phyloP scores from a whole-genome alignment of 202 grass and related monocot species.

The Zoysia matrella region DNA sequence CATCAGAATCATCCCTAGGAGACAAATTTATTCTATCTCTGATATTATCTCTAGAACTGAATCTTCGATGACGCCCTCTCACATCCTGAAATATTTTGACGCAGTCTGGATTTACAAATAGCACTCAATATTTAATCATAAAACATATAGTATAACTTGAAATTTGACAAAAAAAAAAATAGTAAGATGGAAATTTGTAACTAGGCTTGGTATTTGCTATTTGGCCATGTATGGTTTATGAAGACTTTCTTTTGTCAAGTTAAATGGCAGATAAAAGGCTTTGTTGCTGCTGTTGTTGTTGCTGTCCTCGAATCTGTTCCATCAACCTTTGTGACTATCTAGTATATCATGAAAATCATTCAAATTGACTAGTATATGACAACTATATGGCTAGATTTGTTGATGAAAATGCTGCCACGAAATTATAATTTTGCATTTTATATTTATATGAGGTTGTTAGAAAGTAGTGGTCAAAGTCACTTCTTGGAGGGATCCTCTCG shows the following conservation, averaged over 20 bases:
- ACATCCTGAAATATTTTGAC: conserved; percentile 61
- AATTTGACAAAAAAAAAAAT: conserved; percentile 22
- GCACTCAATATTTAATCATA: neutral
- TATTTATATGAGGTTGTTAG: neutral
- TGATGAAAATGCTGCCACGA: neutral
- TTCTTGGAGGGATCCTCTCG: neutral
- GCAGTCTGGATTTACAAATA: conserved; percentile 23
- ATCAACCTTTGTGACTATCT: neutral
- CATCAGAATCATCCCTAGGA: conserved; percentile 59
- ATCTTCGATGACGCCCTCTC: conserved; percentile 56
- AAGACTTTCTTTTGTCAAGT: conserved; percentile 2
- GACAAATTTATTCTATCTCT: conserved; percentile 52
- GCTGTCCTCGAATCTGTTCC: neutral
- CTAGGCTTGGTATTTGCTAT: neutral
- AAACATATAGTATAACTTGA: neutral
- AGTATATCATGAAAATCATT: neutral
- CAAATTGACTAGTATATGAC: neutral
- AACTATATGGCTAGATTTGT: neutral
- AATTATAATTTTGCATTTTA: neutral
- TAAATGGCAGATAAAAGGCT: neutral
- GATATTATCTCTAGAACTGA: conserved; percentile 61
- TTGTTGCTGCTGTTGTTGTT: neutral
- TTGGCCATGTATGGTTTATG: conserved; percentile 1
- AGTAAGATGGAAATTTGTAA: neutral
- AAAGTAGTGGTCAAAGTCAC: neutral